Conservation (phyloP, 2,329 filamentous ascomycete genomes). For the Trichoderma pleuroti region DNA sequence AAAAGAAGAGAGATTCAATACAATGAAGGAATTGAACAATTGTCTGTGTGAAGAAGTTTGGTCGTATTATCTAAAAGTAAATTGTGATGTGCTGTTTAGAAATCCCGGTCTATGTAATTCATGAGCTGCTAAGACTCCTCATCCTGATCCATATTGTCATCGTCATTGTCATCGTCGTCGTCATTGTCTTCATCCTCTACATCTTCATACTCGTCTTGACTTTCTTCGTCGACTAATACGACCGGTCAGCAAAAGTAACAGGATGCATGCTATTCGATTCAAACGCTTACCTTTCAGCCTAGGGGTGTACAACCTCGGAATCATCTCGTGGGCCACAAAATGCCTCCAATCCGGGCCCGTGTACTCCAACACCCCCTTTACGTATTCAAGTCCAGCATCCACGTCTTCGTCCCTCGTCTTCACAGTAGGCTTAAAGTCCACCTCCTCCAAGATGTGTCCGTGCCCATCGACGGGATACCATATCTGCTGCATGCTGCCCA, state of each 20-base stretch:
- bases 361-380: slow-evolving; percentile 24
- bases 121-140: neutral
- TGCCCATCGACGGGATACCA: neutral
- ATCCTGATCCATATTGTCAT: neutral
- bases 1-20: neutral
- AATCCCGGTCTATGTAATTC: neutral
- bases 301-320: slow-evolving; percentile 4
- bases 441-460: too few species aligned
- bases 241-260: neutral
- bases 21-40: neutral
- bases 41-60: neutral
- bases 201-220: neutral
- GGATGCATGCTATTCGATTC: too few species aligned
- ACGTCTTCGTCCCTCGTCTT: neutral
- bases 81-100: neutral
- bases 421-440: neutral
- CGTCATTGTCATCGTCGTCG: neutral
- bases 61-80: neutral
- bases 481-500: neutral
- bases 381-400: neutral
- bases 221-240: neutral
- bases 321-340: slow-evolving; percentile 31
- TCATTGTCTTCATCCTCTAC: neutral
- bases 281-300: neutral
- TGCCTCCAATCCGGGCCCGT: slow-evolving; percentile 36